A percentile compares a stretch with the other conserved stretches of the same genome.
Evolutionary conservation across 768 basidiomycete species (phyloP).

Genomic region (Amanita thiersii): DNA sequence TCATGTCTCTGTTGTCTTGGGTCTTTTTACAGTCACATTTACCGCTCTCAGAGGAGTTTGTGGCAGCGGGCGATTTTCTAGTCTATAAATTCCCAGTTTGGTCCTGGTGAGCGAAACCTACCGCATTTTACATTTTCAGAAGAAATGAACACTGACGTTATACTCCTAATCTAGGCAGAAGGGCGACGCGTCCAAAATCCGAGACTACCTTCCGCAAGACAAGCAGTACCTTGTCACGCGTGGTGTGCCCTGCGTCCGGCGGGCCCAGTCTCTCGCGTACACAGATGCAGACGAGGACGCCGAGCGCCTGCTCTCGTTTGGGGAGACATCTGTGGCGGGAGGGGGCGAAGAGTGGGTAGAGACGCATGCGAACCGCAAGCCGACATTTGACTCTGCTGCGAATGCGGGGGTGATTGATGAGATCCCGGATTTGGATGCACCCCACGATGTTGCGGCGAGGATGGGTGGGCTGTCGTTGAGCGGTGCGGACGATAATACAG

Average conservation of each 20-base stretch:
- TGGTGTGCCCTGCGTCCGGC: constrained; percentile 93
- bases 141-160: constrained; percentile 3
- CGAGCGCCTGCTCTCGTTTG: constrained; percentile 85
- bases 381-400: constrained; percentile 38
- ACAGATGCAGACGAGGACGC: constrained; percentile 96
- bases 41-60: constrained; percentile 77
- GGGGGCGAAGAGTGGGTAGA: constrained; percentile 96
- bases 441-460: constrained; percentile 32
- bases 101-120: constrained; percentile 62
- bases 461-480: constrained; percentile 40
- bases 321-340: constrained; percentile 45
- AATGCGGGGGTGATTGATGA: constrained; percentile 70
- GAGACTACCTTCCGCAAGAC: constrained; percentile 90
- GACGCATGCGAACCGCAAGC: constrained; percentile 80
- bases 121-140: constrained; percentile 3
- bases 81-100: constrained; percentile 98
- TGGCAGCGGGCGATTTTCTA: constrained; percentile 95
- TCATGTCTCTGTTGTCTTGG: constrained; percentile 2
- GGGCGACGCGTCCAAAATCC: constrained; percentile 75
- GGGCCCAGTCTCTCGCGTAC: constrained; percentile 88
- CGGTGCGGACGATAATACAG: constrained; percentile 25
- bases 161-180: constrained; percentile 60
- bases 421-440: constrained; percentile 77
- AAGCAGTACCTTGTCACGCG: constrained; percentile 96
- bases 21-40: constrained; percentile 11